Evolutionary conservation across 2,329 filamentous ascomycete species (phyloP), one percentile per base, ranked within the genome.

Genomic region (Blastomyces percursus): DNA sequence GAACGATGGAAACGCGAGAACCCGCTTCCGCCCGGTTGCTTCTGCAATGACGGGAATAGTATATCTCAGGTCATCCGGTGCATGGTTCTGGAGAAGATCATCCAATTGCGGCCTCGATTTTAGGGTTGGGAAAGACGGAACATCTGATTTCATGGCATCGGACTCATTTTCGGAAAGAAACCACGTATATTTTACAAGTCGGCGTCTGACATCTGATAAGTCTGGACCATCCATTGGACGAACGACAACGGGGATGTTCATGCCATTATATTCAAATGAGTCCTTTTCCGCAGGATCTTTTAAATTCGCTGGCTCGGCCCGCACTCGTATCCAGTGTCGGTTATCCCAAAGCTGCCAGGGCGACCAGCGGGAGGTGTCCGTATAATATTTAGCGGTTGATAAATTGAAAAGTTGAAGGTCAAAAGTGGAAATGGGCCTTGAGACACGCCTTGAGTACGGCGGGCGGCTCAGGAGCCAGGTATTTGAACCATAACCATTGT

Each of bases 251-350:
- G 66, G 63, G 50, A 67, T 8, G 42, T 24, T 50, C 35, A 16
- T 42, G 51, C n/a, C 51, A 8, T 11, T 38, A 52, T 8, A 54
- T 40, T 60, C 46, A 30, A 32, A 60, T 16, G 46, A 11, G 7
- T 24, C n/a, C 38, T 40, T 30, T 40, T 52, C 44, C 46, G 48
- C 24, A 7, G 19, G n/a, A 35, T 51, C 6, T 44, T 9, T 27
- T n/a, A 19, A 14, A 9, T 4, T 40, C 9, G 48, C 58, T n/a
- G 44, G 55, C 24, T 32, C 62, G 21, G 79, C 74, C 35, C 70
- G 68, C 12, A 84, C 62, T 1, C 75, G 76, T 58, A 85, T 74
- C 83, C 83, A 86, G 70, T 76, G 84, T 24, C 83, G 76, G 56
- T 78, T 76, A 67, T 85, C 82, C 75, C 81, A 85, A 19, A 86